Evolutionary conservation across 164 flowering plant genomes (phyloP), one percentile per base, ranked within the genome.

Genomic region (Aristolochia fimbriata): DNA sequence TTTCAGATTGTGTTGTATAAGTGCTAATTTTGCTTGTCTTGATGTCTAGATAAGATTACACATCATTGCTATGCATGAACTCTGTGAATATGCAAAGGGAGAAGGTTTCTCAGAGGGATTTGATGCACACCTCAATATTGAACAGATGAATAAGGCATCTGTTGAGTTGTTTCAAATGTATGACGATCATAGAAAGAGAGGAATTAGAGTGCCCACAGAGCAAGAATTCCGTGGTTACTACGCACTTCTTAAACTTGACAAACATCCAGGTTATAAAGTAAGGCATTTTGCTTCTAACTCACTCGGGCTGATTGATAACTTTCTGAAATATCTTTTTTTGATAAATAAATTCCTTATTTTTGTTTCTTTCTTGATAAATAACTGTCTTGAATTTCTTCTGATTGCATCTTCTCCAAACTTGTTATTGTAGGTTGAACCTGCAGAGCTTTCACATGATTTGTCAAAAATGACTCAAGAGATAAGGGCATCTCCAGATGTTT

Each of bases 91-190:
- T 73, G 78, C 87, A 14, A 91, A 82, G 59, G 97, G 99, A 65
- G 99, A 91, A 63, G 99, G 99, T 53, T 94, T 91, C 68, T 78
- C 93, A 14, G 97, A 91, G 78, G 99, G 97, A 30, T 94, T 94
- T 73, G 99, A 94, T 83, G 96, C 99, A 8, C 99, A 94, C 68
- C 93, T 94, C 57, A 94, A 91, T 72, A 94, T 94, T 68, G 99
- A 94, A 68, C 97, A 94, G 75, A 94, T 94, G 99, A 91, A 94
- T 77, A 91, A 94, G 76, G 80, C 97, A 55, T 88, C 97, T 10
- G 99, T 88, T 58, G 99, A 94, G 54, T 73, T 94, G 70, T 94
- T 94, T 69, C 96, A 94, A 70, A 61, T 94, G 81, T 94, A 94
- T 68, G 96, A 94, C 71, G 97, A 94, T 67, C 96, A 94, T 74